phyloP scores from a whole-genome alignment of 306 rosid genomes.

The Notholithocarpus densiflorus region DNA sequence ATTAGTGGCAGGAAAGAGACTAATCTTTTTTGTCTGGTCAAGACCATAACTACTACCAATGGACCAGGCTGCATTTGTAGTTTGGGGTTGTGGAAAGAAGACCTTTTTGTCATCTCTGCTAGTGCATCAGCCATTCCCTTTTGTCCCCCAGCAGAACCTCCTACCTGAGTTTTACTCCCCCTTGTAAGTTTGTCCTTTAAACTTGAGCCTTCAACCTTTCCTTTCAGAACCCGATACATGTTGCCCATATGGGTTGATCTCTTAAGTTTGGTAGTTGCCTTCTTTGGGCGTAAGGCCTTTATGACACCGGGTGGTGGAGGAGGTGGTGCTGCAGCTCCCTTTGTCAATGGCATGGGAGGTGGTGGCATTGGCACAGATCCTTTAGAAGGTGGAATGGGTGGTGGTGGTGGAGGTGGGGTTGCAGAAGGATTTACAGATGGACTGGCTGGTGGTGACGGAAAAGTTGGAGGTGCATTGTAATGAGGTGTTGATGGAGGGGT shows the following conservation, averaged over 20 bases:
- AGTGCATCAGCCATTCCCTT: conserved; percentile 45
- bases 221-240: conserved; percentile 31
- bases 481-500: background rate
- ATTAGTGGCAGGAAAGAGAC: background rate
- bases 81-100: background rate
- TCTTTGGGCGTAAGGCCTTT: conserved; percentile 26
- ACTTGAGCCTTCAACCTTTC: conserved; percentile 36
- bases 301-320: conserved; percentile 23
- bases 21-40: background rate
- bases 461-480: background rate
- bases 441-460: background rate
- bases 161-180: conserved; percentile 2
- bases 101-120: conserved; percentile 42
- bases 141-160: conserved; percentile 12
- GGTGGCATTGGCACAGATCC: background rate
- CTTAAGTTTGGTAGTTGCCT: conserved; percentile 27
- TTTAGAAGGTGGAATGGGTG: background rate
- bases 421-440: background rate
- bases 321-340: conserved; percentile 23
- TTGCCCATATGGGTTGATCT: conserved; percentile 44
- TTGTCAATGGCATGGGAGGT: background rate
- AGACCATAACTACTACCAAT: background rate
- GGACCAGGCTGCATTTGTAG: background rate
- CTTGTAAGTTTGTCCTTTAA: background rate
- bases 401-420: conserved; percentile 1